Evolutionary conservation across 306 rosid species (phyloP), one percentile per base, ranked within the genome.

Genomic region (Lotus japonicus): DNA sequence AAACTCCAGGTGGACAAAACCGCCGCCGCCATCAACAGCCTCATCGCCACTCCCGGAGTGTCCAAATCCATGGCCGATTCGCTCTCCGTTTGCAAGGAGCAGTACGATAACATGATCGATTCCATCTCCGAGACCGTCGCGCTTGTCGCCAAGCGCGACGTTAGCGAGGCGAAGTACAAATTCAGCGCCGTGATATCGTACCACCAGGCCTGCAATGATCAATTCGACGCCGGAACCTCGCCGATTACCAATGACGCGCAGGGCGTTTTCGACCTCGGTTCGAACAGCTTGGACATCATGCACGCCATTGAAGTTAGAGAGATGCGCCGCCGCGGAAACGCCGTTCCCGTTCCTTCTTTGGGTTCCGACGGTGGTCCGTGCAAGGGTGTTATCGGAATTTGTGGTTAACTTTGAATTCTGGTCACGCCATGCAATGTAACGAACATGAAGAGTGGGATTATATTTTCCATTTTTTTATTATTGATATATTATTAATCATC

Each of bases 11-110:
- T 28, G 0, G 0, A 10, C 6, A 48, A 9, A 2, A 38, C 69
- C 3, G 0, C 5, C 0, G 0, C 0, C 0, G 1, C 5, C 6
- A 49, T 60, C 2, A 0, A 0, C 0, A 0, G 0, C 0, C 2
- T 51, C 0, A 33, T 72, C 0, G 15, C 38, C 1, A 12, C 11
- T 0, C 64, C 71, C 0, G 3, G 7, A 0, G 14, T 0, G 13
- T 1, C 21, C 1, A 72, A 41, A 0, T 39, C 4, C 18, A 0
- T 0, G 70, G 19, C 7, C 7, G 36, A 31, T 0, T 23, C 54
- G 0, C 77, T 72, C 11, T 0, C 0, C 7, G 10, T 0, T 0
- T 72, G 77, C 54, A 5, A 4, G 35, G 44, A 60, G 0, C 77
- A 49, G 2, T 72, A 19, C 69, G 4, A 0, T 2, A 21, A 0